These are phyloP conservation scores for Fusarium tupiense DNA, from an alignment of 2,329 filamentous ascomycete genomes.

Conservation along the genomic window DNA sequence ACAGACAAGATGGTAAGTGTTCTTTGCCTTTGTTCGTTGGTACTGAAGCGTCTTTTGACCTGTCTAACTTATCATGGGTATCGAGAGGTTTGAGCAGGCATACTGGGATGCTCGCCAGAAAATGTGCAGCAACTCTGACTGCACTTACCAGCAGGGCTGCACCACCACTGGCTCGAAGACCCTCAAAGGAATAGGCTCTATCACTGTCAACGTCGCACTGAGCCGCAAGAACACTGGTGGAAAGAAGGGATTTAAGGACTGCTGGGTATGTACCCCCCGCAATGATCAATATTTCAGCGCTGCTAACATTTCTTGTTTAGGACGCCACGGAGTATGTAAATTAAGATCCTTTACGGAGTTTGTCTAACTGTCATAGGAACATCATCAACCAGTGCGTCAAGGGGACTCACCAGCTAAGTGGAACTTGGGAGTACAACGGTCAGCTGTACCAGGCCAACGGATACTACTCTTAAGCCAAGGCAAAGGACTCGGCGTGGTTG, in stretches of 20 bases:
- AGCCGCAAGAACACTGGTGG: conserved; percentile 1
- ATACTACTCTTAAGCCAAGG: neutral
- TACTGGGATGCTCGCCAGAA: conserved; percentile 5
- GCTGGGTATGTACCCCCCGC: neutral
- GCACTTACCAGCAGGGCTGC: neutral
- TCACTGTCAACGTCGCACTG: neutral
- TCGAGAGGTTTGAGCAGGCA: neutral
- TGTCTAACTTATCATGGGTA: no score
- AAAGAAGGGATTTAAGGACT: neutral
- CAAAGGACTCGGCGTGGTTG: no score
- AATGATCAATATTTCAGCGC: rapidly evolving
- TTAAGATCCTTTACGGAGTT: rapidly evolving
- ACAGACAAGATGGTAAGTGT: no score
- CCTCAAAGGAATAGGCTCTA: neutral
- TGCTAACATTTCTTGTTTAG: neutral
- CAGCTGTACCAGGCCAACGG: neutral
- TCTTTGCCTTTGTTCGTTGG: no score
- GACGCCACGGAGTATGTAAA: neutral
- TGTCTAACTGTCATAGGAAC: neutral
- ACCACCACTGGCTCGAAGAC: neutral
- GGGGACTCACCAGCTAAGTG: neutral
- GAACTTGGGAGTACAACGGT: neutral
- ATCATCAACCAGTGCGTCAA: neutral
- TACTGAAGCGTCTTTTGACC: no score
- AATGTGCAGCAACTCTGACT: conserved; percentile 5